These are phyloP conservation scores for Lodderomyces beijingensis DNA, from an alignment of 1,139 yeast genomes.

Conservation along the genomic window DNA sequence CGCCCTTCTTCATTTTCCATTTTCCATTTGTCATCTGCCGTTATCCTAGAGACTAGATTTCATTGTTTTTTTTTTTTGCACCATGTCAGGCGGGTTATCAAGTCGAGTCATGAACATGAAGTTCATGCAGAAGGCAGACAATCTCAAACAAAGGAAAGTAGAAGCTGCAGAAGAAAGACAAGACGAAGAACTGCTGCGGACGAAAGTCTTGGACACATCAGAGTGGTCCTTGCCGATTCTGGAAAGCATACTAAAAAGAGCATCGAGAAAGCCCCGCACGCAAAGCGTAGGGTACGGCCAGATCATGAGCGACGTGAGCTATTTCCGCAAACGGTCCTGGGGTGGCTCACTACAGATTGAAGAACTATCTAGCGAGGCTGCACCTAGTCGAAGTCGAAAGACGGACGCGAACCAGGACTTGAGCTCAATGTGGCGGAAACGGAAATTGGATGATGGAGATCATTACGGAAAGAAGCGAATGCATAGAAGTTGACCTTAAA, in stretches of 20 bases:
- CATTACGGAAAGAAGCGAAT: constrained; percentile 1
- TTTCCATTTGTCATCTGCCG: no score
- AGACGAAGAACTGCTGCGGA: constrained; percentile 25
- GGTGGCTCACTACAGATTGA: constrained; percentile 12
- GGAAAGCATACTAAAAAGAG: constrained; percentile 16
- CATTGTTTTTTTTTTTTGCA: no score
- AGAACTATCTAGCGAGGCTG: constrained; percentile 5
- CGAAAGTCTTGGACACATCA: constrained; percentile 49
- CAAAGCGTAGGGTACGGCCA: constrained; percentile 41
- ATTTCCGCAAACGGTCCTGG: constrained; percentile 22
- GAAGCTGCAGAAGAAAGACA: not conserved
- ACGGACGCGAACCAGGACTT: constrained; percentile 10
- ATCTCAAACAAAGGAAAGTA: constrained; percentile 16
- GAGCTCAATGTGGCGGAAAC: constrained; percentile 28
- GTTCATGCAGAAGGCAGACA: constrained; percentile 43
- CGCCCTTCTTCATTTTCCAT: no score
- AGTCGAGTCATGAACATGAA: constrained; percentile 71
- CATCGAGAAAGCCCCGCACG: constrained; percentile 10
- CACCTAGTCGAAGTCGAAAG: not conserved
- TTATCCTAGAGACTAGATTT: no score
- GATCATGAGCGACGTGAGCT: constrained; percentile 18
- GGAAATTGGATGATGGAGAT: constrained; percentile 13
- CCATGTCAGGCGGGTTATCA: constrained; percentile 49
- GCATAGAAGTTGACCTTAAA: not conserved
- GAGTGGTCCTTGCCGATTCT: constrained; percentile 55